Conservation (phyloP, 306 rosid genomes). For the Pyrus communis region DNA sequence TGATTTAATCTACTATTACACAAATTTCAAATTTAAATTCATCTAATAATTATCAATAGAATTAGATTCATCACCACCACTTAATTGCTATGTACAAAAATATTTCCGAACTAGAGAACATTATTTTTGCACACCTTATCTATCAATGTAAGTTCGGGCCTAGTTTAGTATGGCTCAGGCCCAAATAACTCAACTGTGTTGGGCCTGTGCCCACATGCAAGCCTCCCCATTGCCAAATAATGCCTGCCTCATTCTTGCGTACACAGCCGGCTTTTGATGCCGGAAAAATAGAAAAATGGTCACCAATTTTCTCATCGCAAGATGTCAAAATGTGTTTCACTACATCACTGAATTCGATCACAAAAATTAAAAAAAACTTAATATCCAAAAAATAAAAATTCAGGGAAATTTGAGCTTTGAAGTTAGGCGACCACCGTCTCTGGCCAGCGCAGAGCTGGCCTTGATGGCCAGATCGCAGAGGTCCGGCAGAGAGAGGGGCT, state of each 20-base stretch:
- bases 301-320: neutral
- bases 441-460: slow-evolving; percentile 41
- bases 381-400: neutral
- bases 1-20: no score
- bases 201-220: neutral
- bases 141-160: neutral
- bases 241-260: neutral
- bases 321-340: neutral
- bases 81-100: no score
- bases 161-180: neutral
- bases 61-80: no score
- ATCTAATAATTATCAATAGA: no score
- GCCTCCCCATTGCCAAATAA: neutral
- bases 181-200: neutral
- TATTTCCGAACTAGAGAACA: no score
- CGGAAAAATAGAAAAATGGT: no score
- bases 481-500: slow-evolving; percentile 41
- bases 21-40: no score
- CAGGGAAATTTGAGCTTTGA: neutral
- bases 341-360: neutral
- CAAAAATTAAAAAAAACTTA: neutral
- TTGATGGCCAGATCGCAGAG: slow-evolving; percentile 61
- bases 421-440: neutral
- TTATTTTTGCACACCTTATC: no score
- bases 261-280: no score